phyloP scores from a whole-genome alignment of 1,284 basidiomycete species.

The Peniophora sp. region DNA sequence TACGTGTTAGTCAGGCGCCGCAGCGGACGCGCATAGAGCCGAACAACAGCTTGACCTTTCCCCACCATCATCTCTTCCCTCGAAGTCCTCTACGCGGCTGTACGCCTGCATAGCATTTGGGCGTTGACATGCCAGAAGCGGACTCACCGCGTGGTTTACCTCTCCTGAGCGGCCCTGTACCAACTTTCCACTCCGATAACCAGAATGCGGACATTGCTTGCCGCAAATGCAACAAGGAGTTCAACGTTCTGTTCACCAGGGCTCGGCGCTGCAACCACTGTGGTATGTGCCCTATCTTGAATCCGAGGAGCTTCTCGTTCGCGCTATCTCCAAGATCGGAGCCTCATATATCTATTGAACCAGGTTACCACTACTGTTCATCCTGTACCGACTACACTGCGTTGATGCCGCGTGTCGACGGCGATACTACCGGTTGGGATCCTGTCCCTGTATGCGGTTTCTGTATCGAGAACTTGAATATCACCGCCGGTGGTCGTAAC shows the following conservation, averaged over 20 bases:
- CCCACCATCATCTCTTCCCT: not conserved
- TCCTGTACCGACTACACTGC: constrained; percentile 69
- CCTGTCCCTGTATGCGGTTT: constrained; percentile 56
- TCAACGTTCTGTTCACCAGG: constrained; percentile 57
- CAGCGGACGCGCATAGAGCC: too few species aligned
- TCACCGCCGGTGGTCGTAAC: constrained; percentile 55
- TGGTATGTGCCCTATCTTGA: constrained; percentile 34
- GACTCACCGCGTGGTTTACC: constrained; percentile 41
- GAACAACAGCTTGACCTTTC: not conserved
- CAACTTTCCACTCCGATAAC: constrained; percentile 19
- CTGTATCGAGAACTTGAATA: constrained; percentile 61
- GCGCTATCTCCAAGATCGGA: too few species aligned
- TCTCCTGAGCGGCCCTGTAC: constrained; percentile 59
- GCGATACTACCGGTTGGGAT: constrained; percentile 49
- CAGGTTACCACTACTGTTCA: constrained; percentile 66
- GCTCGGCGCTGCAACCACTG: constrained; percentile 68
- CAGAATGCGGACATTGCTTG: constrained; percentile 39
- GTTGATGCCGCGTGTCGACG: constrained; percentile 50
- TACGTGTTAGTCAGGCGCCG: too few species aligned
- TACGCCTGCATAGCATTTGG: not conserved
- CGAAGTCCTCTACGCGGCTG: not conserved
- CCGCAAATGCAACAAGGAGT: constrained; percentile 70
- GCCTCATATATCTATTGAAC: not conserved
- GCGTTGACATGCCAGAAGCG: not conserved
- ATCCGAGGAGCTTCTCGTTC: too few species aligned